phyloP scores from a whole-genome alignment of 2,329 filamentous ascomycete genomes.

The Beauveria pseudobassiana region DNA sequence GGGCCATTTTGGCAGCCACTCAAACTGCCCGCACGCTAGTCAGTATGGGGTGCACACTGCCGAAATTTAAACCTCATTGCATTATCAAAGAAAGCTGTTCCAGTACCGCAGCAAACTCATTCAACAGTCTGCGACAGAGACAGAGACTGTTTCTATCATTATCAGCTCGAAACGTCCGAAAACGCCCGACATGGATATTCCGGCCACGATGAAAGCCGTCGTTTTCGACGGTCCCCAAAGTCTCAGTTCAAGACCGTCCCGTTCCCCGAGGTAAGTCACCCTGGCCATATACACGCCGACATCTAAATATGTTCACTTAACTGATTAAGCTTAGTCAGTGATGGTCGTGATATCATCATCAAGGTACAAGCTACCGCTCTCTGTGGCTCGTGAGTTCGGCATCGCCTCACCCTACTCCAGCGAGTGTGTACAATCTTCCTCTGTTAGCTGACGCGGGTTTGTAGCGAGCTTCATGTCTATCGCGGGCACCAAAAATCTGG shows the following conservation, averaged over 20 bases:
- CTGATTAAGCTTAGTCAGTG: conserved; percentile 43
- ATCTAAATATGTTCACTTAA: conserved; percentile 3
- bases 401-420: background rate
- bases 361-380: conserved; percentile 78
- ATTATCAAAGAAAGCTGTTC: background rate
- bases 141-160: background rate
- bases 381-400: conserved; percentile 67
- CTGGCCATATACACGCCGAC: background rate
- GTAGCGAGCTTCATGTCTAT: conserved; percentile 77
- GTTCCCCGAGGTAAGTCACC: conserved; percentile 53
- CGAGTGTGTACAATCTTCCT: background rate
- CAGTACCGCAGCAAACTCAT: background rate
- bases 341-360: conserved; percentile 69
- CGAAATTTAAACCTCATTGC: conserved; percentile 1
- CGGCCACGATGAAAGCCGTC: conserved; percentile 73
- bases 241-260: conserved; percentile 72
- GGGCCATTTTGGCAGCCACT: background rate
- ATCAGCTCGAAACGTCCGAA: background rate
- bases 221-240: conserved; percentile 71
- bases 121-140: background rate
- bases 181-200: conserved; percentile 22
- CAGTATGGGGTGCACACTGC: background rate
- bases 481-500: conserved; percentile 68
- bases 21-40: background rate
- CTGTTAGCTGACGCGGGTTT: background rate